phyloP scores from a whole-genome alignment of 208 protist species.

The Acanthamoeba royreba region DNA sequence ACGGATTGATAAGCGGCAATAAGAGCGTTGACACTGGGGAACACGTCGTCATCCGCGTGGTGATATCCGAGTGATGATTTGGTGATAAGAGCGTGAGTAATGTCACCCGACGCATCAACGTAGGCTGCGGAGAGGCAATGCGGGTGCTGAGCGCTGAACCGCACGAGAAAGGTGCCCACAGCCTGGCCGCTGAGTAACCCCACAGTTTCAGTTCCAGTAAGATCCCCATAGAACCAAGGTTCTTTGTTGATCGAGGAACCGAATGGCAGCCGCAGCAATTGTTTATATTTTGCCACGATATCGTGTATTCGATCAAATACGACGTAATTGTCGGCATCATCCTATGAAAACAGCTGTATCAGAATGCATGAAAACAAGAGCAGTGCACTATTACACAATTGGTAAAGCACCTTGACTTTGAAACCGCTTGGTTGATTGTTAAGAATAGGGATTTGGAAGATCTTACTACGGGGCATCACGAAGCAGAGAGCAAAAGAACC shows the following conservation, averaged over 20 bases:
- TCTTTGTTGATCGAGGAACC: not conserved
- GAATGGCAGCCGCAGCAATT: not conserved
- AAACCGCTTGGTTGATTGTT: not conserved
- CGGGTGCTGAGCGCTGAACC: not conserved
- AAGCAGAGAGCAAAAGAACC: not conserved
- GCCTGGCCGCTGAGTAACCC: not conserved
- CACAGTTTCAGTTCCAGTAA: not conserved
- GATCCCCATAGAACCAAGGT: not conserved
- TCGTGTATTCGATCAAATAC: not conserved
- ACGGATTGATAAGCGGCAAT: not conserved
- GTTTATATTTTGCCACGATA: not conserved
- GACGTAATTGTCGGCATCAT: not conserved
- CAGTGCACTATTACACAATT: not conserved
- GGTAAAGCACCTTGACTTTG: not conserved
- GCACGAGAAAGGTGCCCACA: not conserved
- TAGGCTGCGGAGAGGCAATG: constrained; percentile 2
- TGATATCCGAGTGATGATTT: not conserved
- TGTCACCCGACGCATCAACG: not conserved
- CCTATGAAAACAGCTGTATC: not conserved
- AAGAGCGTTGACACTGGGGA: not conserved
- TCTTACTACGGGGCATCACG: not conserved
- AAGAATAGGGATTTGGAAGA: not conserved
- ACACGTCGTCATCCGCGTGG: not conserved
- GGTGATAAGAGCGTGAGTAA: constrained; percentile 12
- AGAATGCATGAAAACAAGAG: not conserved